Conservation (phyloP, 2,329 filamentous ascomycete species). For the Colletotrichum godetiae region DNA sequence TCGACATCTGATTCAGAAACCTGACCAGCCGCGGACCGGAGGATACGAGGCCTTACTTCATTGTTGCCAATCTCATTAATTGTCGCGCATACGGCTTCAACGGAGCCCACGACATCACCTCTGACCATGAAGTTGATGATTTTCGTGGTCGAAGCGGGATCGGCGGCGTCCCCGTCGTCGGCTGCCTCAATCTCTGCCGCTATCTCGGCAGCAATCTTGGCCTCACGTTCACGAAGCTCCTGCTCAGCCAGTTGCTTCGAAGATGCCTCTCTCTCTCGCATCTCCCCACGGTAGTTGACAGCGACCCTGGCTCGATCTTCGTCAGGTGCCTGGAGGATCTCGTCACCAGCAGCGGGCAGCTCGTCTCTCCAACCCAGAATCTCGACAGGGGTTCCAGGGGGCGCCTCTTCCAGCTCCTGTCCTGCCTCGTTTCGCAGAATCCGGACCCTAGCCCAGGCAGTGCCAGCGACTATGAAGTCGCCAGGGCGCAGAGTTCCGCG, state of each 20-base stretch:
- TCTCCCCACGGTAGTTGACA: constrained; percentile 79
- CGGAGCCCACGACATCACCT: constrained; percentile 92
- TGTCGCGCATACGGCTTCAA: constrained; percentile 86
- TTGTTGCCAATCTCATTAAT: constrained; percentile 84
- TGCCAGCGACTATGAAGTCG: constrained; percentile 87
- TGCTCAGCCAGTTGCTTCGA: constrained; percentile 84
- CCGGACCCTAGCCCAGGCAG: constrained; percentile 88
- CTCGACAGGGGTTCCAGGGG: constrained; percentile 90
- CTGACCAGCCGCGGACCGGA: constrained; percentile 81
- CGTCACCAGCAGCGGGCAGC: constrained; percentile 83
- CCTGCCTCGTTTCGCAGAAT: constrained; percentile 88
- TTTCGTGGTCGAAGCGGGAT: constrained; percentile 48
- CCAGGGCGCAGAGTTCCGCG: constrained; percentile 86
- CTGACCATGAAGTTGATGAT: constrained; percentile 87
- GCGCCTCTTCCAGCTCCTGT: constrained; percentile 75
- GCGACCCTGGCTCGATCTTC: constrained; percentile 85
- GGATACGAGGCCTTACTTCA: constrained; percentile 81
- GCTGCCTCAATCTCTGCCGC: constrained; percentile 50
- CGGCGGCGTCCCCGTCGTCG: constrained; percentile 50
- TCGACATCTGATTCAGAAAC: constrained; percentile 90
- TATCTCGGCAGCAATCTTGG: constrained; percentile 53
- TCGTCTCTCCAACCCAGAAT: constrained; percentile 94
- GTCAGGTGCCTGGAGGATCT: constrained; percentile 83
- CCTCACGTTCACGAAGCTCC: constrained; percentile 70
- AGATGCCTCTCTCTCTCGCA: constrained; percentile 77